Base-by-base conservation (phyloP, 352 stramenopile species). In the Aphanomyces stellatus region DNA sequence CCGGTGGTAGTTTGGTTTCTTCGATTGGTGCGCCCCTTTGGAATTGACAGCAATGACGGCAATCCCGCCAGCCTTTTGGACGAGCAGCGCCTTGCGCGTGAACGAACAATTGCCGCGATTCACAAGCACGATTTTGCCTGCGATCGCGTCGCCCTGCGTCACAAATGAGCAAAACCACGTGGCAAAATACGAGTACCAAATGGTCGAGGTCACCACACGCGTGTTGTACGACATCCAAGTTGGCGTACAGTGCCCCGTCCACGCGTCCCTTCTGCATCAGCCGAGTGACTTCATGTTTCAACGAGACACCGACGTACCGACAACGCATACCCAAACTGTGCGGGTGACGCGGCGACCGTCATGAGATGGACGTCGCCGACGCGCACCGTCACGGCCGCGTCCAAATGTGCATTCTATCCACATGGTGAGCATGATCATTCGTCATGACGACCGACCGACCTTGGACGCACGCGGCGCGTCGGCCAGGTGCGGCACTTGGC, bases 31-130 rank as follows among this genome's bases (percentile, higher is more conserved):
- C 71, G 28, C n/a, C n/a, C 69, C 62, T 65, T 87, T 89, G 19
- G 74, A 81, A 65, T 94, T 91, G 53, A 92, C 76, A 17, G 91
- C 76, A 11, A 94, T 75, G 19, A 89, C 73, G 25, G 76, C 87
- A 6, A 69, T 62, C 1, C 75, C 87, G 2, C 86, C 85, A 17
- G 78, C 77, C 8, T 69, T 33, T 71, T 95, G 78, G 5, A 93
- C 55, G 7, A 77, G 69, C 41, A 89, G 55, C 1, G 85, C 85
- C 69, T 95, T 96, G 53, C 85, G 70, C 1, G 81, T 77, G 61
- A 96, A 96, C 24, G 86, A 78, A 55, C 87, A 96, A 19, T 74
- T 74, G 13, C 87, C 87, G 8, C 87, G 74, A 31, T 73, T 67
- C 15, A 89, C 83, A 51, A 95, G 74, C 1, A 94, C 79, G 8